Evolutionary conservation across 345 rosid genomes (phyloP).

Genomic region (Brassica incana): DNA sequence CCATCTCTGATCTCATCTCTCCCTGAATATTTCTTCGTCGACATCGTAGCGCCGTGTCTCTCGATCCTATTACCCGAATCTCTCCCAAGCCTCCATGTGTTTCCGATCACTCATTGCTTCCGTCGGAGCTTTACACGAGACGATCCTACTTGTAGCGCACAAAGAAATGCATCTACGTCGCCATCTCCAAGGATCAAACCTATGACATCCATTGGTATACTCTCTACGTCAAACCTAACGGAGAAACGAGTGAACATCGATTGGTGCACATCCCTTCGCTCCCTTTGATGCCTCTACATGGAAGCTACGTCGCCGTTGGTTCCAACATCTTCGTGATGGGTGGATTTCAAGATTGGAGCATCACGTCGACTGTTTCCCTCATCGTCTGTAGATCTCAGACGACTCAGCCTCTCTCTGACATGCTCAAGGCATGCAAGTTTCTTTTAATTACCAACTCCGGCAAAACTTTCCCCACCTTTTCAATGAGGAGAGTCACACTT

Average conservation of each 20-base stretch:
- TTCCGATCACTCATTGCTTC: slow-evolving; percentile 29
- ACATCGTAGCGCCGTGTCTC: slow-evolving; percentile 25
- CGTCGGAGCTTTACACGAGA: slow-evolving; percentile 20
- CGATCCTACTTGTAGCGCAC: slow-evolving; percentile 6
- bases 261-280: slow-evolving; percentile 21
- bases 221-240: slow-evolving; percentile 10
- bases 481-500: too few relatives aligned
- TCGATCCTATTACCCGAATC: slow-evolving; percentile 11
- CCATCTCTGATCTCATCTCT: slow-evolving; percentile 13
- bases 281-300: slow-evolving; percentile 31
- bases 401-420: not conserved
- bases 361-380: slow-evolving; percentile 12
- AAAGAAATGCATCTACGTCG: slow-evolving; percentile 28
- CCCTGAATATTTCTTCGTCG: slow-evolving; percentile 29
- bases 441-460: too few relatives aligned
- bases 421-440: slow-evolving; percentile 17
- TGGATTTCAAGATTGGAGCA: slow-evolving; percentile 26
- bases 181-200: slow-evolving; percentile 21
- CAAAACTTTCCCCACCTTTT: too few relatives aligned
- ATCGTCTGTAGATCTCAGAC: slow-evolving; percentile 25
- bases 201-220: slow-evolving; percentile 26
- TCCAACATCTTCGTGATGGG: slow-evolving; percentile 26
- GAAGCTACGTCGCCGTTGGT: slow-evolving; percentile 25
- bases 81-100: slow-evolving; percentile 18
- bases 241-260: not conserved